Percentiles rank a stretch among this genome's conserved stretches.
phyloP scores from a whole-genome alignment of 257 asterid genomes.

The Cinchona pubescens region DNA sequence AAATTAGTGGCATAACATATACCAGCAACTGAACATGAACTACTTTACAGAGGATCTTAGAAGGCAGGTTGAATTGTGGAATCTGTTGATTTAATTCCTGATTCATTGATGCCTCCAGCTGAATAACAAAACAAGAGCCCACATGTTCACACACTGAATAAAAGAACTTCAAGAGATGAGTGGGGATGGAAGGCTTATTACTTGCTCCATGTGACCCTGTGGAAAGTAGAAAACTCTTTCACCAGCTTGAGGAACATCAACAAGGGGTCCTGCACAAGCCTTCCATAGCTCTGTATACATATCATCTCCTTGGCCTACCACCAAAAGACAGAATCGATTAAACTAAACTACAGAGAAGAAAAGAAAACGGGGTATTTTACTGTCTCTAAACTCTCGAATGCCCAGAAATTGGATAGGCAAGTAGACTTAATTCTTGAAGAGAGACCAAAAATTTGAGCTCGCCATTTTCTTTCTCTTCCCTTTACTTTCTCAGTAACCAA shows the following conservation, averaged over 20 bases:
- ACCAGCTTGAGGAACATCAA: slow-evolving; percentile 55
- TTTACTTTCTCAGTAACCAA: not conserved
- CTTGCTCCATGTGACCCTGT: slow-evolving; percentile 91
- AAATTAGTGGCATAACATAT: slow-evolving; percentile 1
- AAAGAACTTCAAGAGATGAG: not conserved
- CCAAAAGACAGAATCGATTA: slow-evolving; percentile 23
- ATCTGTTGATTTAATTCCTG: slow-evolving; percentile 54
- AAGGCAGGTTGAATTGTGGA: slow-evolving; percentile 65
- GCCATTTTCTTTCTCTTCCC: not conserved
- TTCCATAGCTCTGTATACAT: slow-evolving; percentile 69
- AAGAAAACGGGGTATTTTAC: not conserved
- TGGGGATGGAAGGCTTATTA: slow-evolving; percentile 12
- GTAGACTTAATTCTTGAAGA: not conserved
- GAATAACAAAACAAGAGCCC: slow-evolving; percentile 19
- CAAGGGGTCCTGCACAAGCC: slow-evolving; percentile 89
- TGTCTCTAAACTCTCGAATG: not conserved
- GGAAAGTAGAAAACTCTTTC: slow-evolving; percentile 80
- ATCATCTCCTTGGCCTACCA: slow-evolving; percentile 35
- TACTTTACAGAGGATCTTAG: slow-evolving; percentile 76
- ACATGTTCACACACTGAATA: slow-evolving; percentile 5
- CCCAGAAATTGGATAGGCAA: not conserved
- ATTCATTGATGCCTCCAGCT: slow-evolving; percentile 85
- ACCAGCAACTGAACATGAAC: slow-evolving; percentile 55
- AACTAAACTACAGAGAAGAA: not conserved
- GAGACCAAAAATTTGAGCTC: not conserved